Percentiles rank a stretch among this genome's conserved stretches.
phyloP scores from a whole-genome alignment of 2,329 filamentous ascomycete genomes.

The Amylocarpus encephaloides region DNA sequence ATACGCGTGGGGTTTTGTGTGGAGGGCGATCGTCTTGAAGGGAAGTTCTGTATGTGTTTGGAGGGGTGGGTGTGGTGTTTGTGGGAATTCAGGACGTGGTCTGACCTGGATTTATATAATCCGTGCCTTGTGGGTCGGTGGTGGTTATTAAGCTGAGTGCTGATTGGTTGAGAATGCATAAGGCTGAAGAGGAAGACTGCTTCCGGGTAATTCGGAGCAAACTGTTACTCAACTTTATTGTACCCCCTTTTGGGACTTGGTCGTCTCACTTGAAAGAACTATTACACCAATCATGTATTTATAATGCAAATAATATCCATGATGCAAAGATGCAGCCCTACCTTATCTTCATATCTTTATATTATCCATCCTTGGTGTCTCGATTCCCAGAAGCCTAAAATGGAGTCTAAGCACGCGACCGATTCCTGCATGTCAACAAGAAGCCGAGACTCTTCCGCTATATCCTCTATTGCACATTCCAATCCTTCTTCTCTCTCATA shows the following conservation, averaged over 20 bases:
- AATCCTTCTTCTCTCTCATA: background rate
- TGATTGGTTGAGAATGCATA: constrained; percentile 7
- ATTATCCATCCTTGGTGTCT: too few species aligned
- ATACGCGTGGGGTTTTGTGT: background rate
- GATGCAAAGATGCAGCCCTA: too few species aligned
- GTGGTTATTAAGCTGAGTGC: background rate
- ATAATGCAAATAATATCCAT: too few species aligned
- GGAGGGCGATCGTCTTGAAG: background rate
- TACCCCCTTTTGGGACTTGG: too few species aligned
- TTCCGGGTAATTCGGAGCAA: background rate
- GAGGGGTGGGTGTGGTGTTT: background rate
- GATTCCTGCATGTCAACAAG: too few species aligned
- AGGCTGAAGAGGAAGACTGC: constrained; percentile 7
- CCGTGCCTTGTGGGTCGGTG: background rate
- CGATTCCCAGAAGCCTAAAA: too few species aligned
- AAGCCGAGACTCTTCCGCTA: too few species aligned
- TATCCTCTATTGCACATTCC: background rate
- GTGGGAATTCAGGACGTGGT: background rate
- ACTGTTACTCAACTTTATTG: background rate
- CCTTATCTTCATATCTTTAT: too few species aligned
- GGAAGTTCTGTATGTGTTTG: background rate
- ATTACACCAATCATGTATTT: too few species aligned
- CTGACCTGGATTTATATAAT: background rate
- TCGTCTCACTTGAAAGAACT: too few species aligned
- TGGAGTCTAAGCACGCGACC: too few species aligned